Evolutionary conservation across 331 rosid species (phyloP), one percentile per base, ranked within the genome.

Genomic region (Ulmus americana): DNA sequence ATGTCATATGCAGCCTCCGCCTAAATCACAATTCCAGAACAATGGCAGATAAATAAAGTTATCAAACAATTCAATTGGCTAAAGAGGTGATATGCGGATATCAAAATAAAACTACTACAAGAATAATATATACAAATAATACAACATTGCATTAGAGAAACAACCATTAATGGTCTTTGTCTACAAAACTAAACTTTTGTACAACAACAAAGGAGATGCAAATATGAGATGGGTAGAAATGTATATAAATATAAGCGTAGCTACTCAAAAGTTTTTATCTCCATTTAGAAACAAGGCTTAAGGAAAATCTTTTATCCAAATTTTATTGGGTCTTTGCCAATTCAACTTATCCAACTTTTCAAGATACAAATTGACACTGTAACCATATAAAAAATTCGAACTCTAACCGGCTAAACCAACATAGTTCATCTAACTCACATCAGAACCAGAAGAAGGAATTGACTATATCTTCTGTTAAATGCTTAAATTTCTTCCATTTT

Each of bases 1-100:
- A 87, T 94, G 66, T 94, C 98, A 74, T 94, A 94, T 11, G 98
- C 98, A 59, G 98, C 95, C 82, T 94, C 98, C 49, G 78, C 95
- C 98, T 94, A 70, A 59, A 73, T 47, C 40, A 46, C 14, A 16
- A 16, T 65, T 54, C 61, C 45, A 58, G 58, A 8, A 39, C 63
- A 64, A 56, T 65, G 55, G 60, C 46, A 64, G n/a, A 64, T 16
- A 50, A 22, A 59, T 18, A 51, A 65, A 62, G 6, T 47, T 28
- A 57, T 46, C 54, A 6, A 6, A 67, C 16, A 44, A 6, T 28
- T 28, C 35, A 28, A 28, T 28, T 28, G 35, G 35, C 35, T 28
- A 28, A 28, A 28, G 35, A 28, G 35, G 35, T 28, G 35, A 28
- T 2, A 28, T 28, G 4, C 35, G 2, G 35, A 28, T 28, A 28